Conservation (phyloP, 2,329 filamentous ascomycete species). For the Orbilia ellipsospora region DNA sequence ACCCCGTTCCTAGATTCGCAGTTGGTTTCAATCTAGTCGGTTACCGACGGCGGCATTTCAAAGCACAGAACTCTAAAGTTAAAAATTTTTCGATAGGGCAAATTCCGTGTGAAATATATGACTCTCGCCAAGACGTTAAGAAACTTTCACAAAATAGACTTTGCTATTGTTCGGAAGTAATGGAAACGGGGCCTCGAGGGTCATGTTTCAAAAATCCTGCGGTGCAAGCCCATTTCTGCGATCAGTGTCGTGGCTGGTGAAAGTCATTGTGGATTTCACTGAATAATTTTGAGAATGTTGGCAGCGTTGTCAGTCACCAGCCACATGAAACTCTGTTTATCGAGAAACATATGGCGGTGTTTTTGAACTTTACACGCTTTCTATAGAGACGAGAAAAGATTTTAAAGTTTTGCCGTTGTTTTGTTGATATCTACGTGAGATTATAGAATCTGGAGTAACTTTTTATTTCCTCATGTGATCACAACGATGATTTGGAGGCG, state of each 20-base stretch:
- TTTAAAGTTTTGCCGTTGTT: slow-evolving; percentile 17
- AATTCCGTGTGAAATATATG: slow-evolving; percentile 12
- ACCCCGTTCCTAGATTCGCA: background rate
- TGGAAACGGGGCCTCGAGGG: background rate
- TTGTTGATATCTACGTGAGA: slow-evolving; percentile 1
- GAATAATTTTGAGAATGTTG: background rate
- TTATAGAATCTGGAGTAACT: background rate
- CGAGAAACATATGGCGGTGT: slow-evolving; percentile 40
- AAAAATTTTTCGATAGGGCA: slow-evolving; percentile 17
- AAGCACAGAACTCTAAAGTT: slow-evolving; percentile 27
- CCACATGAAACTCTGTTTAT: slow-evolving; percentile 55
- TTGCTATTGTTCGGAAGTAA: background rate
- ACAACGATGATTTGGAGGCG: too few relatives aligned
- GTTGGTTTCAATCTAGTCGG: slow-evolving; percentile 10
- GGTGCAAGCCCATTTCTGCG: slow-evolving; percentile 18
- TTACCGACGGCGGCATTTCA: slow-evolving; percentile 28
- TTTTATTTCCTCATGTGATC: background rate
- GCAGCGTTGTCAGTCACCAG: slow-evolving; percentile 9
- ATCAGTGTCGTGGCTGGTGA: slow-evolving; percentile 48
- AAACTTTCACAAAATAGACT: background rate
- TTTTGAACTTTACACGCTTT: slow-evolving; percentile 37
- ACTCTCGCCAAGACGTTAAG: slow-evolving; percentile 3
- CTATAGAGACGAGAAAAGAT: background rate
- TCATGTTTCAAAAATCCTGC: slow-evolving; percentile 12
- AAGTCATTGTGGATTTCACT: background rate